Conservation (phyloP, 768 basidiomycete genomes). For the Brasilioporus rufonigricans region DNA sequence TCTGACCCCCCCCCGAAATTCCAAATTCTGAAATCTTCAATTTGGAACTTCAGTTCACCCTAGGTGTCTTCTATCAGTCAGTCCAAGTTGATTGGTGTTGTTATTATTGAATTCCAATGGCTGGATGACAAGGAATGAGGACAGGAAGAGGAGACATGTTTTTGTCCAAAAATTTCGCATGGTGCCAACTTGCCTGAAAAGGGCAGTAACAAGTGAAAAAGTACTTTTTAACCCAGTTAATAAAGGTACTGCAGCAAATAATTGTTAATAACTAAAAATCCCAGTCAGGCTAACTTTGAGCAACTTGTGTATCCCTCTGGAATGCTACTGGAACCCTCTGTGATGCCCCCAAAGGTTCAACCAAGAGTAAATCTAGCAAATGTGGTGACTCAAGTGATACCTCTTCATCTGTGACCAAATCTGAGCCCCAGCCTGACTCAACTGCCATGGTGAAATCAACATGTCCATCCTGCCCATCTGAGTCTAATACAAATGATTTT, state of each 20-base stretch:
- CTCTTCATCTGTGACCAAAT: not conserved
- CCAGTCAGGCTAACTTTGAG: not conserved
- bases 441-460: not conserved
- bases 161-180: too few relatives aligned
- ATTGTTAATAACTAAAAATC: not conserved
- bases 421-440: not conserved
- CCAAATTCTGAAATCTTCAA: too few relatives aligned
- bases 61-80: too few relatives aligned
- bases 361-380: not conserved
- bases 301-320: not conserved
- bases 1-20: too few relatives aligned
- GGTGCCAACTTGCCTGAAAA: too few relatives aligned
- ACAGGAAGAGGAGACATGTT: too few relatives aligned
- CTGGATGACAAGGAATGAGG: too few relatives aligned
- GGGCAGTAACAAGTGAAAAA: not conserved
- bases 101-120: too few relatives aligned
- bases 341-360: not conserved
- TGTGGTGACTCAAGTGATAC: not conserved
- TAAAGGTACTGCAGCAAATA: not conserved
- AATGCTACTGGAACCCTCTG: not conserved
- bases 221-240: not conserved
- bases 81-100: too few relatives aligned
- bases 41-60: too few relatives aligned
- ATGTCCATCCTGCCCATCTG: too few relatives aligned
- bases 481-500: too few relatives aligned